Evolutionary conservation across 2,329 filamentous ascomycete species (phyloP).

Genomic region (Ceratocystis variospora): DNA sequence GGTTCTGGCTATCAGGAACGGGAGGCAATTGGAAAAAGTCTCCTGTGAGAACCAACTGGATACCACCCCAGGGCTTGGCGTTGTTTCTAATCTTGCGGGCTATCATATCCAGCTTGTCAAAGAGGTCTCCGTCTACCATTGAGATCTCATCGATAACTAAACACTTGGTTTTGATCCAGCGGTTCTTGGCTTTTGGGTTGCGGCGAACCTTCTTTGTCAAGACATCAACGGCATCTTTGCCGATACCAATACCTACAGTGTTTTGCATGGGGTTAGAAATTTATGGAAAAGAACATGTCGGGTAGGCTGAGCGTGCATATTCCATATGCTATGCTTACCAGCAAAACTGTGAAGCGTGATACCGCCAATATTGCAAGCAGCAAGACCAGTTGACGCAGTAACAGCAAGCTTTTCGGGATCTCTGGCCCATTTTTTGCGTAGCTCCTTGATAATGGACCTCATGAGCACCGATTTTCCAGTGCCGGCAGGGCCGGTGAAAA

Average conservation of each 20-base stretch:
- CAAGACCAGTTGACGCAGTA: constrained; percentile 88
- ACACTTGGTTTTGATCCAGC: constrained; percentile 79
- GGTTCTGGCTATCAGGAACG: constrained; percentile 59
- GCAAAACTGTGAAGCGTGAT: constrained; percentile 93
- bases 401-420: constrained; percentile 81
- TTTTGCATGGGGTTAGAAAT: constrained; percentile 2
- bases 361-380: constrained; percentile 91
- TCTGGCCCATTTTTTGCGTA: constrained; percentile 60
- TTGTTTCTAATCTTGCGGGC: constrained; percentile 79
- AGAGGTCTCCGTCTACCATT: constrained; percentile 95
- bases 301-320: not conserved
- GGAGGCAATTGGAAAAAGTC: constrained; percentile 97
- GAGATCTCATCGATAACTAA: constrained; percentile 91
- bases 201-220: constrained; percentile 82
- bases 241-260: constrained; percentile 57
- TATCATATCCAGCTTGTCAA: constrained; percentile 87
- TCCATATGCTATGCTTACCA: constrained; percentile 33
- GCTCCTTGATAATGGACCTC: constrained; percentile 70
- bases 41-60: constrained; percentile 87
- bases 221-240: constrained; percentile 69
- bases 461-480: constrained; percentile 96
- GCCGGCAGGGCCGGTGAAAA: constrained; percentile 93
- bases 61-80: constrained; percentile 83
- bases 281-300: not conserved
- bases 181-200: constrained; percentile 73